Base-by-base conservation (phyloP, 2,329 filamentous ascomycete genomes). In the Aulographum hederae region DNA sequence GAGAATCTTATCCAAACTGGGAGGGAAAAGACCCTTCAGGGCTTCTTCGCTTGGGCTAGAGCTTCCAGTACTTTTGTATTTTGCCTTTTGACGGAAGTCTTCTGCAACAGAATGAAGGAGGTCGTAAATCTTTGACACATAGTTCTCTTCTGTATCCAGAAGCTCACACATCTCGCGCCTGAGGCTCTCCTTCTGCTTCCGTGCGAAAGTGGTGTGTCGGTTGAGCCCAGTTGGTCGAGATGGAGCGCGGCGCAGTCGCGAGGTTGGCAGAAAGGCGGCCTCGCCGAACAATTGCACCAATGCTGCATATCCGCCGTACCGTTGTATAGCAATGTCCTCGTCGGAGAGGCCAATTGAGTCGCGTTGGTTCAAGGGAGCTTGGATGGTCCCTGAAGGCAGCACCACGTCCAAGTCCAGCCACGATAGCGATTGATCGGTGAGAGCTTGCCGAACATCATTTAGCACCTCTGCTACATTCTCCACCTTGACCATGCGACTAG, bases 61-160 rank as follows among this genome's bases (percentile, higher is more conserved):
- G 47, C 78, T 84, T 6, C 35, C 63, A 61, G 19, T 62, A 48
- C 10, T 52, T 42, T 67, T 67, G 18, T 57, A 58, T 42, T 65
- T 71, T 3, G 77, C 75, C 38, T 73, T 76, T 31, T 74, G 60
- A 19, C 79, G 73, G 44, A 91, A 85, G 38, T 91, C 79, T 33
- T 72, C 69, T 17, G 82, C 82, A 18, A 94, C 72, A 36, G 76
- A 71, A 39, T 78, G 72, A 26, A 93, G 78, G 37, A 98, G 57
- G 41, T 89, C 79, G 38, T 79, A 71, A 34, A 98, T 57, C 52
- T 95, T 94, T 43, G 69, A 66, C 26, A 98, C 82, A 53, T 95
- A 98, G 51, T 81, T 76, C 48, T 89, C 82, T 51, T 98, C 89
- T 0, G 89, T 98, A 45, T 92, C 80, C 20, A 94, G 70, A 37